Percentiles rank a stretch among this genome's conserved stretches.
Conservation (phyloP, 192 early-diverging fungal genomes). For the Umbelopsis vinacea region DNA sequence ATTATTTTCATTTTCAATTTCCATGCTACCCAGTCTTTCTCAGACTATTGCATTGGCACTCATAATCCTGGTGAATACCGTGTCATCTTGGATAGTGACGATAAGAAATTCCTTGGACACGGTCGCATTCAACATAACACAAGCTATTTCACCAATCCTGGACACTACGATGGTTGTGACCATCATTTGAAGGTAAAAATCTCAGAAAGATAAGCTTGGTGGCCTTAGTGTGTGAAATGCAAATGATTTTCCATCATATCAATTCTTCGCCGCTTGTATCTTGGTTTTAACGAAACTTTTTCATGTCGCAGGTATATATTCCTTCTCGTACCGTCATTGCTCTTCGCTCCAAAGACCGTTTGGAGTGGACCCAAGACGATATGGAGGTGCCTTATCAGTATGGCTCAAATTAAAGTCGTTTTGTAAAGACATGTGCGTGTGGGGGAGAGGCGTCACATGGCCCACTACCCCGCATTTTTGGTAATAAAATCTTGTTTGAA, state of each 20-base stretch:
- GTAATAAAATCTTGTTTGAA: conserved; percentile 12
- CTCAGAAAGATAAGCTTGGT: not conserved
- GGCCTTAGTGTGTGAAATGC: conserved; percentile 14
- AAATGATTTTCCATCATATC: not conserved
- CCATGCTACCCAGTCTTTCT: conserved; percentile 81
- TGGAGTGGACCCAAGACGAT: conserved; percentile 22
- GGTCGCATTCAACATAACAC: conserved; percentile 66
- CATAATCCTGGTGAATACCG: conserved; percentile 72
- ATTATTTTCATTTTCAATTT: conserved; percentile 96
- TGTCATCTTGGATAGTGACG: conserved; percentile 81
- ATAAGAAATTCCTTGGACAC: conserved; percentile 79
- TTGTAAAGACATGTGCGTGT: not conserved
- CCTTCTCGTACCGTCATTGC: conserved; percentile 70
- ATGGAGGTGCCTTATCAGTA: conserved; percentile 18
- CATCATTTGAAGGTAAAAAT: conserved; percentile 73
- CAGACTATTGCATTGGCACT: conserved; percentile 87
- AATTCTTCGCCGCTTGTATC: not conserved
- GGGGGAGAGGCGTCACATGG: conserved; percentile 17
- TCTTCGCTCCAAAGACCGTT: conserved; percentile 37
- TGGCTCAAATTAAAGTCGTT: not conserved
- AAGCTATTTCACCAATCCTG: conserved; percentile 67
- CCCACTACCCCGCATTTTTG: conserved; percentile 19
- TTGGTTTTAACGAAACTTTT: not conserved
- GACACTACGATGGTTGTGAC: conserved; percentile 71
- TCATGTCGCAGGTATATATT: conserved; percentile 71